Conservation (phyloP, 2,329 filamentous ascomycete species). For the Phaeosphaeria sp. region DNA sequence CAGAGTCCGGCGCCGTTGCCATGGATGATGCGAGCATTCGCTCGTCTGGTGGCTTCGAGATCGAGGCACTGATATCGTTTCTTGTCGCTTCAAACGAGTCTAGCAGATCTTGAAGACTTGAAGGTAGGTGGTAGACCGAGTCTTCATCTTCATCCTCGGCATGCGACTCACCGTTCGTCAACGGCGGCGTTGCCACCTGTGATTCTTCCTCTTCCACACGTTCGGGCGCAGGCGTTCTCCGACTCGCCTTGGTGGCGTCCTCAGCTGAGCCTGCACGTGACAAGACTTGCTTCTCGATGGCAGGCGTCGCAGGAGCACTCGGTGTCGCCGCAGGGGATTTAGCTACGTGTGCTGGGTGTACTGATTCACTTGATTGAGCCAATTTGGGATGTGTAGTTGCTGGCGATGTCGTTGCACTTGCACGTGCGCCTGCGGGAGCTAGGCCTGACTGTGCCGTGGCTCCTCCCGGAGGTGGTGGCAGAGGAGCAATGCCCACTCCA, state of each 20-base stretch:
- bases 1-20: slow-evolving; percentile 72
- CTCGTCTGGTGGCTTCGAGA: slow-evolving; percentile 69
- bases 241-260: slow-evolving; percentile 32
- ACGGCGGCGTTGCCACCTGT: slow-evolving; percentile 44
- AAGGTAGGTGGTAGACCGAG: slow-evolving; percentile 90
- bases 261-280: slow-evolving; percentile 41
- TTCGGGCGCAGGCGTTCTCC: slow-evolving; percentile 39
- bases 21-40: slow-evolving; percentile 79
- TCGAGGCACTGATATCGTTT: slow-evolving; percentile 66
- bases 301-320: slow-evolving; percentile 55
- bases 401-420: slow-evolving; percentile 64
- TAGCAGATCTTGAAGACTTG: slow-evolving; percentile 85
- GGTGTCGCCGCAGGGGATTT: slow-evolving; percentile 60
- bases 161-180: slow-evolving; percentile 62
- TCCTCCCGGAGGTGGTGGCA: slow-evolving; percentile 84
- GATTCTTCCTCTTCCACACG: slow-evolving; percentile 43
- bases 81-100: slow-evolving; percentile 89
- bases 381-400: slow-evolving; percentile 49
- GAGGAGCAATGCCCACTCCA: slow-evolving; percentile 85
- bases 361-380: slow-evolving; percentile 47
- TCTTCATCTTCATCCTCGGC: slow-evolving; percentile 68
- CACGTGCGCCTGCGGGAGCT: slow-evolving; percentile 59
- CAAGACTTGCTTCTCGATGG: slow-evolving; percentile 51
- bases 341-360: slow-evolving; percentile 47
- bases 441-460: slow-evolving; percentile 49